phyloP scores from a whole-genome alignment of 306 rosid genomes.

The Corylus heterophylla region DNA sequence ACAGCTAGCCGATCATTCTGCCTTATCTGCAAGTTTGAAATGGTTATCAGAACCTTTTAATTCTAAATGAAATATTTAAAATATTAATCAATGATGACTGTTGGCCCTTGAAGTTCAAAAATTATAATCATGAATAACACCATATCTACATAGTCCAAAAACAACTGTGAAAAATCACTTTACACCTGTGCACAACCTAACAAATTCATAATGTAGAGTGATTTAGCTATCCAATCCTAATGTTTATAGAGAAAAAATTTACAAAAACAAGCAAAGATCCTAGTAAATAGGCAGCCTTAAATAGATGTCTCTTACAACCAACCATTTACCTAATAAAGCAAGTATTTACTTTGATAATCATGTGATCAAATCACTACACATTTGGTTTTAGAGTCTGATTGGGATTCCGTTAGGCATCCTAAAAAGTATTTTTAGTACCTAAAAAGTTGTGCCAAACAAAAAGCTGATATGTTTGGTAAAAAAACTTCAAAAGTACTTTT shows the following conservation, averaged over 20 bases:
- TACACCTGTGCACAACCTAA: background rate
- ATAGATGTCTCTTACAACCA: background rate
- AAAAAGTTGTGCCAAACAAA: no score
- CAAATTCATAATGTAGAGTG: background rate
- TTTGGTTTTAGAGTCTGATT: background rate
- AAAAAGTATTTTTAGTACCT: no score
- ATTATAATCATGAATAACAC: background rate
- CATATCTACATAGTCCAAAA: background rate
- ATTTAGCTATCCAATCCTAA: background rate
- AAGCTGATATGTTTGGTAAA: no score
- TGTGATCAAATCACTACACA: background rate
- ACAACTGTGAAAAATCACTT: background rate
- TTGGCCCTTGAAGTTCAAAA: background rate
- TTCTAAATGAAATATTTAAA: background rate
- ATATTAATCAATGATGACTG: background rate
- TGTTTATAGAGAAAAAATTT: background rate
- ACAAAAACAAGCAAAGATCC: background rate
- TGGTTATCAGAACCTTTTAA: conserved; percentile 18
- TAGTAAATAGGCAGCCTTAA: background rate
- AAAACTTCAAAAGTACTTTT: no score
- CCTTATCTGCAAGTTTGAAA: conserved; percentile 69
- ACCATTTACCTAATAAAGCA: background rate
- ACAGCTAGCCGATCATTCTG: conserved; percentile 98
- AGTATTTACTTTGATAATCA: background rate
- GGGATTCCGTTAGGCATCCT: no score